Evolutionary conservation across 208 protist species (phyloP).

Genomic region (Trichomonas tenax): DNA sequence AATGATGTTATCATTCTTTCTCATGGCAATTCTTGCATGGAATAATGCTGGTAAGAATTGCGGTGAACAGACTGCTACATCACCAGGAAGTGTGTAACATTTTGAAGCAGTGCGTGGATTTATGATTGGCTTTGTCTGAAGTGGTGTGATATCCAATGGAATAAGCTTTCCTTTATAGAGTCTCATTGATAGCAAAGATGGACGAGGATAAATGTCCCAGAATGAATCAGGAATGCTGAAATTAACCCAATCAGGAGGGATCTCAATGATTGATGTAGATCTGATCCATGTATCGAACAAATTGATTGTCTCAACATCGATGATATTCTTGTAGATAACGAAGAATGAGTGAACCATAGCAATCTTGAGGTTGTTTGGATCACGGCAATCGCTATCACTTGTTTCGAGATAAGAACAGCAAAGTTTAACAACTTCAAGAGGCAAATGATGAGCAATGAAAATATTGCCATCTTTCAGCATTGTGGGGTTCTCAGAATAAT

Average conservation of each 20-base stretch:
- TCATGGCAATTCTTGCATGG: background rate
- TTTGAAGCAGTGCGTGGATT: background rate
- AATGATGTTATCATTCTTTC: background rate
- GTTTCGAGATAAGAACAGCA: background rate
- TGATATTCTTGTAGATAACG: background rate
- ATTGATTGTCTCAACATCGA: background rate
- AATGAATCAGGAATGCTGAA: background rate
- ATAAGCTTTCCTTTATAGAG: conserved; percentile 8
- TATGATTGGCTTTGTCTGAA: background rate
- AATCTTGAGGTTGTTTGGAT: background rate
- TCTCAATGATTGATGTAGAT: background rate
- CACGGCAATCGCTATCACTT: background rate
- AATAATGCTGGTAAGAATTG: background rate
- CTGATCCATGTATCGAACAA: background rate
- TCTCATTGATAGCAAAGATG: background rate
- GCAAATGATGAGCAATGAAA: background rate
- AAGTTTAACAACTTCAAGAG: background rate
- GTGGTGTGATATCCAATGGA: background rate
- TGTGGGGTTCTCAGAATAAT: background rate
- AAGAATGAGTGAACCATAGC: background rate
- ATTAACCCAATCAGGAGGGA: background rate
- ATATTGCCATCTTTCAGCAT: background rate
- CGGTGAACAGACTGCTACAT: background rate
- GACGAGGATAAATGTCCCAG: background rate
- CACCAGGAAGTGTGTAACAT: background rate